A percentile compares a stretch with the other conserved stretches of the same genome.
Conservation (phyloP, 352 stramenopile genomes). For the Hyaloperonospora brassicae region DNA sequence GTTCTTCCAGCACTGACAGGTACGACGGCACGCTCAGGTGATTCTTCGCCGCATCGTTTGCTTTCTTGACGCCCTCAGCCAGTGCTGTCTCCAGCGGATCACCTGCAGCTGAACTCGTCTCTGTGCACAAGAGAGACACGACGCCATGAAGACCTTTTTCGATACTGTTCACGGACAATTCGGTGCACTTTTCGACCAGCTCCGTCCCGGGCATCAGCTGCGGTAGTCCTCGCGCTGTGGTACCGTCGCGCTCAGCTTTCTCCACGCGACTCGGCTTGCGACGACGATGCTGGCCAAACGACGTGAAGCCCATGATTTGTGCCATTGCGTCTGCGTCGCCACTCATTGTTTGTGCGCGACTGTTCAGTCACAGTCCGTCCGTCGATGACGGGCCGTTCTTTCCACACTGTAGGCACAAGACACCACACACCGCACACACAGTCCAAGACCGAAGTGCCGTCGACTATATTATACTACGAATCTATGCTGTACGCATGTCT, state of each 20-base stretch:
- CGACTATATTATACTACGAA: slow-evolving; percentile 46
- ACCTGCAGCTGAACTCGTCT: too few relatives aligned
- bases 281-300: slow-evolving; percentile 37
- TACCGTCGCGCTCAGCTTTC: too few relatives aligned
- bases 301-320: slow-evolving; percentile 50
- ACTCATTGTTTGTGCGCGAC: slow-evolving; percentile 17
- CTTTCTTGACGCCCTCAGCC: too few relatives aligned
- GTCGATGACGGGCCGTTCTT: neutral
- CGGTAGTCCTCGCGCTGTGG: slow-evolving; percentile 1
- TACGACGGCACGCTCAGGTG: too few relatives aligned
- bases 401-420: neutral
- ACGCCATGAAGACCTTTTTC: slow-evolving; percentile 20
- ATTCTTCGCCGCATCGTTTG: too few relatives aligned
- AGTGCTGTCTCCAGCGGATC: too few relatives aligned
- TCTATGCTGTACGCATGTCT: slow-evolving; percentile 23
- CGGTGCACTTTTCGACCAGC: slow-evolving; percentile 7
- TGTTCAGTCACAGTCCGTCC: too few relatives aligned
- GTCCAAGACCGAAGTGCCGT: slow-evolving; percentile 13
- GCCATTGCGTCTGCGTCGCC: slow-evolving; percentile 28
- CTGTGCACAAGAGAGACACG: slow-evolving; percentile 18
- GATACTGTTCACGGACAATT: slow-evolving; percentile 7
- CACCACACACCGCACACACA: neutral
- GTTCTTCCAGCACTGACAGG: too few relatives aligned
- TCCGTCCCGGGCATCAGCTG: slow-evolving; percentile 40
- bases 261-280: neutral